Base-by-base conservation (phyloP, 2,329 filamentous ascomycete genomes). In the Daldinia sp. region DNA sequence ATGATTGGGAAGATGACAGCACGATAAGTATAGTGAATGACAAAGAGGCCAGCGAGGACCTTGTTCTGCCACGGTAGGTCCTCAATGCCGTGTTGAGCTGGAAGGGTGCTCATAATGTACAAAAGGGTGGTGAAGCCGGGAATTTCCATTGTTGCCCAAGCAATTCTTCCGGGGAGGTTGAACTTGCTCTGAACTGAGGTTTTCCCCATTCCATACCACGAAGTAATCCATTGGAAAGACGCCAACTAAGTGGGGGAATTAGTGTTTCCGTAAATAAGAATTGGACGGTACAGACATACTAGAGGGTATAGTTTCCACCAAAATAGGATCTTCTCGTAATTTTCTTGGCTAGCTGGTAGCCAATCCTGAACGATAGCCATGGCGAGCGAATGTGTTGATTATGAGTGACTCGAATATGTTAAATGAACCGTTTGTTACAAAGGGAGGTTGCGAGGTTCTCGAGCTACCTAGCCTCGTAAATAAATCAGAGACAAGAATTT, bases 121-220 rank as follows among this genome's bases (percentile, higher is more conserved):
- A 96, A 80, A 65, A 98, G 82, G 12, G 90, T 92, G 37, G 93
- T 75, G 76, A 94, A 90, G 15, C 93, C 93, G 0, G 92, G 90
- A 13, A 87, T 83, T 80, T 99, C 96, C 93, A 98, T 98, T 2
- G 90, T 87, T 63, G 92, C 86, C 96, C 96, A 99, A 65, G 89
- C 94, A 70, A 93, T 83, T 74, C 92, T 93, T 68, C 96, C 96
- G 1, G 94, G 93, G n/a, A 98, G 80, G 81, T 99, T 99, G 78
- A 96, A 84, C 12, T 82, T 82, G 74, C 91, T 94, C 2, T 85
- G 77, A 18, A 89, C 86, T 3, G 93, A 97, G 2, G 94, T 97
- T 82, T 98, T 98, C 79, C 96, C 96, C 84, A 95, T 93, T 57
- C 93, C 93, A 79, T 98, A 96, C 87, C 89, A 97, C 62, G 88